phyloP scores from a whole-genome alignment of 1,284 basidiomycete genomes.

The Malassezia nana region DNA sequence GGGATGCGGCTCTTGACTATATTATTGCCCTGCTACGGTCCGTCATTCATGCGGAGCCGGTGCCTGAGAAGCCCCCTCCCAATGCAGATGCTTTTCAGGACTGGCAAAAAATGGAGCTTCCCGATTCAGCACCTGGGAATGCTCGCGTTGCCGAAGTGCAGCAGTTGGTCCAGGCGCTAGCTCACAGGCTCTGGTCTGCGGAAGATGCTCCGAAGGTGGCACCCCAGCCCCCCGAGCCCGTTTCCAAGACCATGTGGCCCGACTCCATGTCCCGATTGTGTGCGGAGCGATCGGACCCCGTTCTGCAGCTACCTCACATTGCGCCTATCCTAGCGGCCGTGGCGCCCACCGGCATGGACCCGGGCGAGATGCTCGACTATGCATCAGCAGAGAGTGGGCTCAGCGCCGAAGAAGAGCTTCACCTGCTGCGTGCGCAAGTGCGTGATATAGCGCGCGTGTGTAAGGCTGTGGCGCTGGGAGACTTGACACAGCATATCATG shows the following conservation, averaged over 20 bases:
- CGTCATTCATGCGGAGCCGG: conserved; percentile 4
- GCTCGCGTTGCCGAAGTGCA: conserved; percentile 9
- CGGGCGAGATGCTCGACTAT: conserved; percentile 42
- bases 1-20: conserved; percentile 9
- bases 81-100: not conserved
- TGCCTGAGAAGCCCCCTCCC: not conserved
- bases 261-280: not conserved
- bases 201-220: conserved; percentile 3
- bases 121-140: not conserved
- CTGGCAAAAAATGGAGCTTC: not conserved
- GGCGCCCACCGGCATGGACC: conserved; percentile 19
- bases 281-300: not conserved
- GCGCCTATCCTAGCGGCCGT: conserved; percentile 10
- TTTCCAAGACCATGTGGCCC: not conserved
- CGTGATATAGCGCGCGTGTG: conserved; percentile 85
- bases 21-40: conserved; percentile 8
- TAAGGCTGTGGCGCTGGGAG: conserved; percentile 86
- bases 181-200: conserved; percentile 7
- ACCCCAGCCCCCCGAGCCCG: not conserved
- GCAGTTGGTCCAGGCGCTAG: not conserved
- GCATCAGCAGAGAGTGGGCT: conserved; percentile 47
- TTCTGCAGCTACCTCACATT: conserved; percentile 4
- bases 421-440: conserved; percentile 73
- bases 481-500: conserved; percentile 89
- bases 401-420: conserved; percentile 64